Evolutionary conservation across 257 asterid genomes (phyloP).

Genomic region (Nicotiana sylvestris): DNA sequence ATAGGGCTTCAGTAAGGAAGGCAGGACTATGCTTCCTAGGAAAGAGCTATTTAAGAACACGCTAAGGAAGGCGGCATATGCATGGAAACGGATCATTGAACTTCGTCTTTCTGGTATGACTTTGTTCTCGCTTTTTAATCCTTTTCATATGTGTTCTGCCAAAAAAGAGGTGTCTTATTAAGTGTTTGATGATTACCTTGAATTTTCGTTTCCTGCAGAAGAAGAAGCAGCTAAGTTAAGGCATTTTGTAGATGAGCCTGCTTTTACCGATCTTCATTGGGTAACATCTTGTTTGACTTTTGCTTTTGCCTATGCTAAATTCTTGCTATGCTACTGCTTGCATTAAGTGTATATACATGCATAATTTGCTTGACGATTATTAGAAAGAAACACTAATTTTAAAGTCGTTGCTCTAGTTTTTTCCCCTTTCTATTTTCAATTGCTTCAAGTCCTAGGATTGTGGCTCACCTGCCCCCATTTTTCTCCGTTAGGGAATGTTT

Average conservation of each 20-base stretch:
- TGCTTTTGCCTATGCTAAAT: not conserved
- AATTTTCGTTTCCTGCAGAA: constrained; percentile 43
- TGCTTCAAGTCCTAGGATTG: not conserved
- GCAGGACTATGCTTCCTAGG: constrained; percentile 73
- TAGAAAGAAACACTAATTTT: not conserved
- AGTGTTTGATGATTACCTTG: not conserved
- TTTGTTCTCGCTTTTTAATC: not conserved
- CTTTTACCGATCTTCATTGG: constrained; percentile 99
- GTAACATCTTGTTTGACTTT: constrained; percentile 30
- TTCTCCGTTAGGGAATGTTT: constrained; percentile 79
- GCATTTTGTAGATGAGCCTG: constrained; percentile 82
- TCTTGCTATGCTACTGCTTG: not conserved
- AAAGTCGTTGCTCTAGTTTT: not conserved
- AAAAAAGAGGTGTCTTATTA: not conserved
- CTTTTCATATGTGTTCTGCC: not conserved
- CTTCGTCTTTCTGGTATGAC: constrained; percentile 63
- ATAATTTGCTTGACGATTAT: not conserved
- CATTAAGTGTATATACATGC: not conserved
- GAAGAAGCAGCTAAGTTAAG: constrained; percentile 78
- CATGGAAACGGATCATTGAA: constrained; percentile 68
- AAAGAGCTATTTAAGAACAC: constrained; percentile 92
- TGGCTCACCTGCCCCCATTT: constrained; percentile 14
- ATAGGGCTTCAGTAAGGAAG: constrained; percentile 79
- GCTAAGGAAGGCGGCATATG: constrained; percentile 83
- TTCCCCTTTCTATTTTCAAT: not conserved